A percentile compares a stretch with the other conserved stretches of the same genome.
phyloP scores from a whole-genome alignment of 2,329 filamentous ascomycete genomes.

The Davidsoniella virescens region DNA sequence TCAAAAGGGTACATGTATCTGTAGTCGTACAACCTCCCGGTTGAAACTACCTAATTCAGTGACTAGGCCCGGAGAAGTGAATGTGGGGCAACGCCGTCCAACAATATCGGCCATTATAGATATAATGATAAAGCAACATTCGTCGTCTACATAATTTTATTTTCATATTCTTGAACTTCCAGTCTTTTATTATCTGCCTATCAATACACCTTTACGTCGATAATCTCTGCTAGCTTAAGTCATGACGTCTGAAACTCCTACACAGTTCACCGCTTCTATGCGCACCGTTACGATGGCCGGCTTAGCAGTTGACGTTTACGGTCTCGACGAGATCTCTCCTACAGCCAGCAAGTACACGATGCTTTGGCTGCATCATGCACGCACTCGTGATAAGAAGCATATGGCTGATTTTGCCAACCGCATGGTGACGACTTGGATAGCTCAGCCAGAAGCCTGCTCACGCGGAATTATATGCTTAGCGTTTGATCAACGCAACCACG shows the following conservation, averaged over 20 bases:
- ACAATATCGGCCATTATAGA: too few species aligned
- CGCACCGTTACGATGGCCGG: slow-evolving; percentile 59
- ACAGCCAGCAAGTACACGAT: slow-evolving; percentile 45
- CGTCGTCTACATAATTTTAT: too few species aligned
- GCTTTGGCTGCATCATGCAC: slow-evolving; percentile 83
- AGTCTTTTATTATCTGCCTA: too few species aligned
- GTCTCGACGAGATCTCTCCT: slow-evolving; percentile 50
- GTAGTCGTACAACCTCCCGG: too few species aligned
- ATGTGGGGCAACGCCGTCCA: too few species aligned
- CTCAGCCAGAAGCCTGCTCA: slow-evolving; percentile 18
- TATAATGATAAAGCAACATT: too few species aligned
- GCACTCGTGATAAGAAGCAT: slow-evolving; percentile 49
- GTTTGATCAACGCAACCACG: slow-evolving; percentile 92
- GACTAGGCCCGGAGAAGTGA: too few species aligned
- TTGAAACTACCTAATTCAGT: too few species aligned
- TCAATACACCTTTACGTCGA: neutral
- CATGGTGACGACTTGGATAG: slow-evolving; percentile 52
- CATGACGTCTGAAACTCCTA: slow-evolving; percentile 1
- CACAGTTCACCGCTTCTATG: slow-evolving; percentile 38
- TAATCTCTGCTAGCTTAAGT: neutral
- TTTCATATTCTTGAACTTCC: too few species aligned
- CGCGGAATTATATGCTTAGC: slow-evolving; percentile 61
- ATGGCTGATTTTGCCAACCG: slow-evolving; percentile 64
- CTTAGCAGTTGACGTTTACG: slow-evolving; percentile 64
- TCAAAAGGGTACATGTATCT: too few species aligned